phyloP scores from a whole-genome alignment of 352 stramenopile species.

The Phytophthora multivora region DNA sequence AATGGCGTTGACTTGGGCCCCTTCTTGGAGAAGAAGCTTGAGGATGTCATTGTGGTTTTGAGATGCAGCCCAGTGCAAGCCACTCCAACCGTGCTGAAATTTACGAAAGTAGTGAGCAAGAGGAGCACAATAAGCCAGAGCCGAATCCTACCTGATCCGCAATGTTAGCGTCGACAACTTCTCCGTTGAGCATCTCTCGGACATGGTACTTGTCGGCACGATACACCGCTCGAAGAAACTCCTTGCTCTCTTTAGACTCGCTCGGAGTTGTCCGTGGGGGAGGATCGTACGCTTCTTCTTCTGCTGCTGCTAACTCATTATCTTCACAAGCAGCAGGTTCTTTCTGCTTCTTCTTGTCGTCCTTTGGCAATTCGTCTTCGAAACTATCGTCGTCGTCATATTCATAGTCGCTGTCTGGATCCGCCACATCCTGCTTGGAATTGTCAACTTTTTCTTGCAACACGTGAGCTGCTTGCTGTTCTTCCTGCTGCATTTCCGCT shows the following conservation, averaged over 20 bases:
- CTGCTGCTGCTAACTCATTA: slow-evolving; percentile 17
- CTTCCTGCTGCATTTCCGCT: slow-evolving; percentile 30
- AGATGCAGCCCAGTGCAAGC: slow-evolving; percentile 77
- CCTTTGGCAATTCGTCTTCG: slow-evolving; percentile 40
- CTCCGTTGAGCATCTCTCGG: slow-evolving; percentile 54
- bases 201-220: slow-evolving; percentile 55
- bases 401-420: slow-evolving; percentile 10
- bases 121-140: neutral
- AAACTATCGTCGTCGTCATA: slow-evolving; percentile 55
- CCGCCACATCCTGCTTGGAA: slow-evolving; percentile 12
- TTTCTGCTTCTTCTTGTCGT: slow-evolving; percentile 18
- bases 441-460: slow-evolving; percentile 19
- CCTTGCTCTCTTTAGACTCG: slow-evolving; percentile 57
- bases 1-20: slow-evolving; percentile 53
- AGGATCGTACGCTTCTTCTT: slow-evolving; percentile 28
- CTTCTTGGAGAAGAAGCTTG: slow-evolving; percentile 46
- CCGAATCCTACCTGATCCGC: slow-evolving; percentile 57
- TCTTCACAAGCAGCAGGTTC: neutral
- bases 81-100: slow-evolving; percentile 75
- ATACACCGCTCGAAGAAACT: slow-evolving; percentile 71
- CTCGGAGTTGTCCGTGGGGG: slow-evolving; percentile 51
- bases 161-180: slow-evolving; percentile 48
- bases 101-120: neutral
- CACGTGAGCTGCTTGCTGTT: slow-evolving; percentile 29
- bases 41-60: slow-evolving; percentile 65